These are phyloP conservation scores for Suhomyces bokatorum DNA, from an alignment of 1,139 yeast genomes.

Conservation along the genomic window DNA sequence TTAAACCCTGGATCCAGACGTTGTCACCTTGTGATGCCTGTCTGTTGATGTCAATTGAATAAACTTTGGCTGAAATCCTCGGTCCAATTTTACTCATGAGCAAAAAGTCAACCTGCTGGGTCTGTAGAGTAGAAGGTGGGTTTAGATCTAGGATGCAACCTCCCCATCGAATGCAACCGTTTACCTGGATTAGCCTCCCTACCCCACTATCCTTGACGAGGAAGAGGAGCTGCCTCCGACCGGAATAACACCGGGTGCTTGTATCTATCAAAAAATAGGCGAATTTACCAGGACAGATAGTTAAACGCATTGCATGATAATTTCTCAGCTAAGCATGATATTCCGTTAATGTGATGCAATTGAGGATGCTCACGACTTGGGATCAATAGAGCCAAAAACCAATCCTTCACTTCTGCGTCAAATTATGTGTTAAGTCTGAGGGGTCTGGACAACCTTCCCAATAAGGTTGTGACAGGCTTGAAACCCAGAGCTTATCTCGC, in stretches of 20 bases:
- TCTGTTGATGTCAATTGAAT: no score
- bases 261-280: not conserved
- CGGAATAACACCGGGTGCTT: not conserved
- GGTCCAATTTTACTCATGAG: not conserved
- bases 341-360: not conserved
- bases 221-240: not conserved
- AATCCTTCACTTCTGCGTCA: not conserved
- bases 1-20: not conserved
- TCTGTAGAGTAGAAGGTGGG: no score
- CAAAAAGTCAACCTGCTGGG: no score
- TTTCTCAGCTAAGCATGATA: not conserved
- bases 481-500: constrained; percentile 1
- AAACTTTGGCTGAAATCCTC: not conserved
- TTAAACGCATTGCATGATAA: constrained; percentile 1
- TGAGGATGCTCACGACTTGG: not conserved
- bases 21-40: not conserved
- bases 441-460: not conserved
- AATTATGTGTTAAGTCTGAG: not conserved
- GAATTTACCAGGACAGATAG: not conserved
- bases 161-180: not conserved
- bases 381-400: not conserved
- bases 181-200: not conserved
- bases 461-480: not conserved
- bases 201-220: not conserved
- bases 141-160: not conserved